Percentiles rank a stretch among this genome's conserved stretches.
Conservation (phyloP, 306 rosid species). For the Fragaria vesca region DNA sequence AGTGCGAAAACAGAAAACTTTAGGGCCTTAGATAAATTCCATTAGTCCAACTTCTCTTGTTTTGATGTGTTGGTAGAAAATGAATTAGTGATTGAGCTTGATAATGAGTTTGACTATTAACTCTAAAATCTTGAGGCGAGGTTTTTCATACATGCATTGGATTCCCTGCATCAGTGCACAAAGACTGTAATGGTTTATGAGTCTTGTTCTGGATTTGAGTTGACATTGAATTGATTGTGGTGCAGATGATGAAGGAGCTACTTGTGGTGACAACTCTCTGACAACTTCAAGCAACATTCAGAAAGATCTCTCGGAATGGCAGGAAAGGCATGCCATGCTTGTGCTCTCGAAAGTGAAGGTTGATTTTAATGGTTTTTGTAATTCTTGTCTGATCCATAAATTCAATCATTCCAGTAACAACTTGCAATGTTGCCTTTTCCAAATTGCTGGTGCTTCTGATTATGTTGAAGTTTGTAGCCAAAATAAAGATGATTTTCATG, state of each 20-base stretch:
- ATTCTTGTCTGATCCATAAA: not conserved
- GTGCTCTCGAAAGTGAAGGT: conserved; percentile 86
- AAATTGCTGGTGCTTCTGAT: not conserved
- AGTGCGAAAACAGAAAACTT: not conserved
- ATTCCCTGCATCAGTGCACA: not conserved
- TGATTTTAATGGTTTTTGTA: conserved; percentile 1
- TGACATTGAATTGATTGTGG: not conserved
- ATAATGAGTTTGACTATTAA: not conserved
- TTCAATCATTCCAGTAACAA: not conserved
- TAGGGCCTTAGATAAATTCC: not conserved
- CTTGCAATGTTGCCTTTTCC: not conserved
- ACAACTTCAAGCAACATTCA: conserved; percentile 43
- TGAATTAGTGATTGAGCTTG: conserved; percentile 1
- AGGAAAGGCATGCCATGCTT: conserved; percentile 75
- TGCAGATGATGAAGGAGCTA: conserved; percentile 50
- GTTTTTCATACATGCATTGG: conserved; percentile 7
- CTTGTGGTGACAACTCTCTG: conserved; percentile 30
- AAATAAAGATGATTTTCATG: not conserved
- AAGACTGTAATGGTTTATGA: not conserved
- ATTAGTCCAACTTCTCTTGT: not conserved
- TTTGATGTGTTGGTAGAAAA: not conserved
- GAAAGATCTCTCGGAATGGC: conserved; percentile 83
- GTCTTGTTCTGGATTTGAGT: not conserved
- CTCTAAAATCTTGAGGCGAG: not conserved
- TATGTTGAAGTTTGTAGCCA: not conserved